Evolutionary conservation across 129 eudicot genomes (phyloP), one percentile per base, ranked within the genome.

Genomic region (Tagetes erecta): DNA sequence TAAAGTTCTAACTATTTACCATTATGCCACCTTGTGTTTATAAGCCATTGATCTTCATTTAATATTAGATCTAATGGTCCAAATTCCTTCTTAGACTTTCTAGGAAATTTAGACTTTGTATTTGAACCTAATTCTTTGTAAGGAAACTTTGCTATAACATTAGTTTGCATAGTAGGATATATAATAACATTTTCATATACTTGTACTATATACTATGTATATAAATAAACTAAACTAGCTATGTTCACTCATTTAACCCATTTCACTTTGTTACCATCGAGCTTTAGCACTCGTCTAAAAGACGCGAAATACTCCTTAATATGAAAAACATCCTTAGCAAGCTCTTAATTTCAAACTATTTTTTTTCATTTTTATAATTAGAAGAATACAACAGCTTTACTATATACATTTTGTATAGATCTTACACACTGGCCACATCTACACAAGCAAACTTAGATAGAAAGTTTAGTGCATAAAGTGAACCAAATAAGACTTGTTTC

Each of bases 331-430:
- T 27, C 27, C 65, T 59, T 59, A 12, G 44, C 30, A 62, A 12
- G 67, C 27, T 62, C 8, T 34, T 66, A 62, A 51, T 50, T 71
- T 81, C 33, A 69, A 51, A 67, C n/a, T 57, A 66, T 41, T 56
- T 37, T 67, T 4, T 27, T 56, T 68, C 27, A 20, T 20, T 51
- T 60, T 10, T 20, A 13, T 64, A 55, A 59, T 27, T 9, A 66
- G 34, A 35, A 42, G n/a, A 73, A 73, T 52, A 75, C 58, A 70
- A 40, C 45, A 67, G 4, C 33, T 47, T 66, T 38, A 31, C 68
- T 65, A 50, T 79, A 47, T 84, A 76, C 80, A 80, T 42, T 70
- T 72, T 62, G 77, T 71, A 84, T 78, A 76, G 63, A 80, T 76
- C 76, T 44, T 64, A 33, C 75, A 74, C 71, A 79, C 34, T 70